phyloP scores from a whole-genome alignment of 1,139 yeast genomes.

The Lodderomyces orthopsilosis region DNA sequence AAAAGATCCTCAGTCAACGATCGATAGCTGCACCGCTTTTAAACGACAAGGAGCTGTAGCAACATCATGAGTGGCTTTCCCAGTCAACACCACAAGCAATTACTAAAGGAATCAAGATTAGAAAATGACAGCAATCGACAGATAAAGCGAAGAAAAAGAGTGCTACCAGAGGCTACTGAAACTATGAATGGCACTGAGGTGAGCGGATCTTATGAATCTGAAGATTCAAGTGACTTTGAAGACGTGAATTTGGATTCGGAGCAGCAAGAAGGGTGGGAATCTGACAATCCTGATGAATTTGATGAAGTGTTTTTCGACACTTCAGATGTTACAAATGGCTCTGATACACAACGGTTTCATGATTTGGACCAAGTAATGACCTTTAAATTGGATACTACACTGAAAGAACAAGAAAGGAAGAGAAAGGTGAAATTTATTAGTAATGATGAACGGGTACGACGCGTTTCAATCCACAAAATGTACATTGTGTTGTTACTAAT shows the following conservation, averaged over 20 bases:
- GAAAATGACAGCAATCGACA: not conserved
- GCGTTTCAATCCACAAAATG: slow-evolving; percentile 49
- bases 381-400: not conserved
- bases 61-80: slow-evolving; percentile 3
- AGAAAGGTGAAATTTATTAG: slow-evolving; percentile 17
- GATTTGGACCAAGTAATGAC: not conserved
- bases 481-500: slow-evolving; percentile 56
- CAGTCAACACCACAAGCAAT: slow-evolving; percentile 8
- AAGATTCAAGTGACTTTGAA: slow-evolving; percentile 21
- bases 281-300: slow-evolving; percentile 29
- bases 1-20: not conserved
- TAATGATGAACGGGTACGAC: slow-evolving; percentile 13
- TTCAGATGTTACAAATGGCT: slow-evolving; percentile 25
- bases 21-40: not conserved
- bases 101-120: slow-evolving; percentile 6
- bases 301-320: slow-evolving; percentile 27
- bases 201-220: slow-evolving; percentile 16
- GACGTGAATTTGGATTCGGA: slow-evolving; percentile 21
- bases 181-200: not conserved
- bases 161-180: not conserved
- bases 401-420: slow-evolving; percentile 14
- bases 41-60: not conserved
- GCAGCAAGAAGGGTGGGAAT: slow-evolving; percentile 1
- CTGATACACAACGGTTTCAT: slow-evolving; percentile 16
- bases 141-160: slow-evolving; percentile 9